Conservation (phyloP, 805 yeast genomes). For the Pichia nakasei region DNA sequence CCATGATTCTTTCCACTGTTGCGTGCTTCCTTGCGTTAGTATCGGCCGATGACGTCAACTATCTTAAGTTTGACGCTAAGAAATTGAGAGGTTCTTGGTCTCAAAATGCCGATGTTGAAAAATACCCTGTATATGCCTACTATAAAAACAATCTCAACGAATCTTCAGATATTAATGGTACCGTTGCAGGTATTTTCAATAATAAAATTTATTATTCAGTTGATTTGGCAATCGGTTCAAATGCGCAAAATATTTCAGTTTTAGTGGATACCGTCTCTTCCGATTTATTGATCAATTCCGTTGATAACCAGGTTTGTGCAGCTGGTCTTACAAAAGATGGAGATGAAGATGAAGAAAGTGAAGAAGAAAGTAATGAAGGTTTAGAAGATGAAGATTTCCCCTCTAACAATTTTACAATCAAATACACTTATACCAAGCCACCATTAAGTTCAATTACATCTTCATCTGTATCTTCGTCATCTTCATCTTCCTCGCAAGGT, state of each 20-base stretch:
- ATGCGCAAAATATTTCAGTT: constrained; percentile 40
- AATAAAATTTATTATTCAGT: constrained; percentile 35
- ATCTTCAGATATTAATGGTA: constrained; percentile 1
- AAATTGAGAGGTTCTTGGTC: constrained; percentile 10
- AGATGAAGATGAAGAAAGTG: neutral
- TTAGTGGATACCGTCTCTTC: constrained; percentile 61
- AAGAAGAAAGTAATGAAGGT: constrained; percentile 1
- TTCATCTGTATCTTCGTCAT: neutral
- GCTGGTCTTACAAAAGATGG: too few relatives aligned
- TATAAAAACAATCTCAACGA: neutral
- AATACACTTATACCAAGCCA: constrained; percentile 2
- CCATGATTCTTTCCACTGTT: neutral
- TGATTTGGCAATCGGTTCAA: constrained; percentile 41
- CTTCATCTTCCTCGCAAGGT: neutral
- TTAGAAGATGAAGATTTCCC: neutral
- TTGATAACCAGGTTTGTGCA: constrained; percentile 5
- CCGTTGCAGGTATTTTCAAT: constrained; percentile 6
- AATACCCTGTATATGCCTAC: constrained; percentile 6
- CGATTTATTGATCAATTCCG: constrained; percentile 49
- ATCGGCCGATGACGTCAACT: constrained; percentile 3
- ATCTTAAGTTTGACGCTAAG: constrained; percentile 4
- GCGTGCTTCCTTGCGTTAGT: neutral
- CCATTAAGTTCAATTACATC: neutral
- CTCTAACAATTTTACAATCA: constrained; percentile 4
- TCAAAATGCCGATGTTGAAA: constrained; percentile 7